Evolutionary conservation across 495 filamentous ascomycete species (phyloP).

Genomic region (Aspergillus nanangensis): DNA sequence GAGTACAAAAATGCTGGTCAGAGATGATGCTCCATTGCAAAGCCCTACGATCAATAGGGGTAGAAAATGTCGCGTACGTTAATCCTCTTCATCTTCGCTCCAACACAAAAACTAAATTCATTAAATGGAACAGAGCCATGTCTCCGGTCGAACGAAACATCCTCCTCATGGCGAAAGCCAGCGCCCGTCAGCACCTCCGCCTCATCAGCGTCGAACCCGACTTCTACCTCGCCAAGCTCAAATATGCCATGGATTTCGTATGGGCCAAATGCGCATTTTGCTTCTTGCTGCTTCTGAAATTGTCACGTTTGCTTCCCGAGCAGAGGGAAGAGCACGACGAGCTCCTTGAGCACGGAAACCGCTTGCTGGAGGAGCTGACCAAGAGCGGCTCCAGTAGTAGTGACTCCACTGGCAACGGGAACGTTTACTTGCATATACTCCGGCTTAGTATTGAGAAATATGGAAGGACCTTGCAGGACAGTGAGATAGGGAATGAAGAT

Average conservation of each 20-base stretch:
- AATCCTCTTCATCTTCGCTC: neutral
- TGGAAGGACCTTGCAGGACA: conserved; percentile 34
- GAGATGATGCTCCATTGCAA: conserved; percentile 48
- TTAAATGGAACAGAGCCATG: conserved; percentile 26
- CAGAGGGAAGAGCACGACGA: conserved; percentile 32
- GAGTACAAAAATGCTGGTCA: conserved; percentile 43
- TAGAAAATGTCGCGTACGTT: conserved; percentile 41
- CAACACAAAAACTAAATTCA: neutral
- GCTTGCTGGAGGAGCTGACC: conserved; percentile 39
- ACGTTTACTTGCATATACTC: conserved; percentile 40
- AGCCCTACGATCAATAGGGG: conserved; percentile 41
- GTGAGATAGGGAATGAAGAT: conserved; percentile 8
- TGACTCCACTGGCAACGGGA: conserved; percentile 25
- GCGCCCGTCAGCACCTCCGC: conserved; percentile 45
- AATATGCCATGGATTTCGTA: conserved; percentile 52
- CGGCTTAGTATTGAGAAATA: conserved; percentile 46
- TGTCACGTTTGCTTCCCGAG: conserved; percentile 45
- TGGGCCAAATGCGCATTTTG: conserved; percentile 54
- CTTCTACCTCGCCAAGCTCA: conserved; percentile 44
- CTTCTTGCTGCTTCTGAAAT: conserved; percentile 46
- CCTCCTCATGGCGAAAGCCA: conserved; percentile 41
- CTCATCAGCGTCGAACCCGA: conserved; percentile 35
- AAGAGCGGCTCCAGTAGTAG: conserved; percentile 22
- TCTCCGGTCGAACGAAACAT: conserved; percentile 35
- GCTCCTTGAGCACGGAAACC: conserved; percentile 38